These are phyloP conservation scores for Fusarium armeniacum DNA, from an alignment of 2,329 filamentous ascomycete species.

Conservation along the genomic window DNA sequence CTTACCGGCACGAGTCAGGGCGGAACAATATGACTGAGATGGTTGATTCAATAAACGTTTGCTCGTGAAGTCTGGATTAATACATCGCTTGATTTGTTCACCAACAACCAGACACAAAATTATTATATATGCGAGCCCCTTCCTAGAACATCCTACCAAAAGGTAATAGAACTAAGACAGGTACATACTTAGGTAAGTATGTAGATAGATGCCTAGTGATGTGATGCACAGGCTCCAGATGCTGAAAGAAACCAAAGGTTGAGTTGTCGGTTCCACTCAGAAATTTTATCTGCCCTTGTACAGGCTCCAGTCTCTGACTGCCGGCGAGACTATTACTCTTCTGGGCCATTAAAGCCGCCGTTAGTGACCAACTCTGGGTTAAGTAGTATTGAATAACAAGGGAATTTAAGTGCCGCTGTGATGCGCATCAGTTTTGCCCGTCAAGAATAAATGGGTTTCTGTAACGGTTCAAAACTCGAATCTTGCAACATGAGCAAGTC, in stretches of 20 bases:
- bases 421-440: conserved; percentile 8
- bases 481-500: background rate
- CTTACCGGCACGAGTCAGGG: conserved; percentile 1
- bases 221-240: background rate
- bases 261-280: conserved; percentile 9
- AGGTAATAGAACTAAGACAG: background rate
- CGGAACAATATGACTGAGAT: background rate
- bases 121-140: background rate
- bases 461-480: conserved; percentile 1
- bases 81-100: conserved; percentile 3
- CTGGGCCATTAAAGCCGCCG: background rate
- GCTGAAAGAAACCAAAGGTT: background rate
- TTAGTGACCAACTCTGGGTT: background rate
- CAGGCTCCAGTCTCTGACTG: conserved; percentile 6
- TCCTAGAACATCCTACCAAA: conserved; percentile 6
- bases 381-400: conserved; percentile 1
- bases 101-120: background rate
- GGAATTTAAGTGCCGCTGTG: conserved; percentile 1
- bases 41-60: background rate
- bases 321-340: conserved; percentile 2
- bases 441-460: conserved; percentile 18
- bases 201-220: background rate
- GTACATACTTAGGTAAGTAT: background rate
- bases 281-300: conserved; percentile 2
- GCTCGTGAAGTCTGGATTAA: background rate